phyloP scores from a whole-genome alignment of 345 rosid genomes.

The Eucalyptus tenuipes region DNA sequence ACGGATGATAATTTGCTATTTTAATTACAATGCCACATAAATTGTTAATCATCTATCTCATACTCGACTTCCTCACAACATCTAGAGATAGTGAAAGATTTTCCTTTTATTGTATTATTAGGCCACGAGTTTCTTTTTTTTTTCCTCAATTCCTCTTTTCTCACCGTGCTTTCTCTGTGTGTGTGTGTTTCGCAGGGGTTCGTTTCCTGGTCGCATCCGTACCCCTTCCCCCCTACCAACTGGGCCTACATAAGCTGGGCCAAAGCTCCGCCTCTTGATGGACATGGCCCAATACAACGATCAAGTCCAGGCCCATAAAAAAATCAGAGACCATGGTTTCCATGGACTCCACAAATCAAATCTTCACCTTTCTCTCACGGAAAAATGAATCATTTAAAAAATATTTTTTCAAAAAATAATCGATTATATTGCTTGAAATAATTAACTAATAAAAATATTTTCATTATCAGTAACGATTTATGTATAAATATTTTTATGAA shows the following conservation, averaged over 20 bases:
- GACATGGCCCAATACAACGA: background rate
- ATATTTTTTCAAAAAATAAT: fast-evolving
- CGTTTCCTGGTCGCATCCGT: background rate
- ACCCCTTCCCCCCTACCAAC: background rate
- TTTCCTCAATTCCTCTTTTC: no score
- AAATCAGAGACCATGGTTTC: background rate
- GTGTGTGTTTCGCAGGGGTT: no score
- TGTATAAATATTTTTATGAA: fast-evolving
- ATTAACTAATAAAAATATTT: no score
- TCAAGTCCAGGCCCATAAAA: background rate
- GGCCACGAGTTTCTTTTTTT: background rate
- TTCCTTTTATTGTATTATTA: background rate
- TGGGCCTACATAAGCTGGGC: background rate
- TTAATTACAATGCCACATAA: background rate
- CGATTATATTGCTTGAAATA: fast-evolving
- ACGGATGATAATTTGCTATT: fast-evolving
- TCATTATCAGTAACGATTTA: fast-evolving
- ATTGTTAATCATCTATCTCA: background rate
- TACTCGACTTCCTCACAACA: background rate
- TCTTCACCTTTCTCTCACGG: background rate
- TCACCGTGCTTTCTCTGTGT: no score
- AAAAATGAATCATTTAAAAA: fast-evolving
- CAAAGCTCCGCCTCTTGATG: fast-evolving
- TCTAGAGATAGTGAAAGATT: background rate
- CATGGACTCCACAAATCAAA: background rate